phyloP scores from a whole-genome alignment of 768 basidiomycete genomes.

The Tulasnella sp. region DNA sequence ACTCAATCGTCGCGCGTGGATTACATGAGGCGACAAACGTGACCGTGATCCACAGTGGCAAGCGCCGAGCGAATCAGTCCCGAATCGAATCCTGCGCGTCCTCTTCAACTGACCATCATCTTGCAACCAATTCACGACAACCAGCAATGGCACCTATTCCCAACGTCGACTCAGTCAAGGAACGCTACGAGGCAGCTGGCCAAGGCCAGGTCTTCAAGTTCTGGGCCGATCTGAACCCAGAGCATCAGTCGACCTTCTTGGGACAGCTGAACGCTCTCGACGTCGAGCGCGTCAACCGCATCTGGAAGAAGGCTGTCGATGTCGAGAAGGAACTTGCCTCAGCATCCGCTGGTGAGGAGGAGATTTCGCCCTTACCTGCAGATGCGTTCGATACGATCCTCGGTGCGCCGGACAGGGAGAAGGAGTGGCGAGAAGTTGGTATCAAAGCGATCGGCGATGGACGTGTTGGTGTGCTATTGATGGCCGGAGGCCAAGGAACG shows the following conservation, averaged over 20 bases:
- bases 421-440: constrained; percentile 68
- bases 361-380: constrained; percentile 73
- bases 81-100: neutral
- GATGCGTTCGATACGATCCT: constrained; percentile 56
- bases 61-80: neutral
- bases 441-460: constrained; percentile 69
- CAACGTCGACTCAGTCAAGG: constrained; percentile 11
- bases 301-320: constrained; percentile 68
- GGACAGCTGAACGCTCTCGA: constrained; percentile 70
- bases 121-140: neutral
- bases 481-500: constrained; percentile 98
- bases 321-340: constrained; percentile 42
- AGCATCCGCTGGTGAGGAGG: constrained; percentile 28
- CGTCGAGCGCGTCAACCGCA: constrained; percentile 81
- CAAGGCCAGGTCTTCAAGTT: constrained; percentile 88
- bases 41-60: neutral
- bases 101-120: neutral
- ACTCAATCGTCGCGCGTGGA: too few relatives aligned
- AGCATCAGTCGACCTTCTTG: constrained; percentile 51
- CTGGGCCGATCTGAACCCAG: constrained; percentile 57
- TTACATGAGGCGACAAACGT: neutral
- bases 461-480: constrained; percentile 87
- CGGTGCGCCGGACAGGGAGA: constrained; percentile 41
- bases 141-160: neutral
- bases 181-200: constrained; percentile 61